Conservation (phyloP, 148 eudicot genomes). For the Nyssa sinensis region DNA sequence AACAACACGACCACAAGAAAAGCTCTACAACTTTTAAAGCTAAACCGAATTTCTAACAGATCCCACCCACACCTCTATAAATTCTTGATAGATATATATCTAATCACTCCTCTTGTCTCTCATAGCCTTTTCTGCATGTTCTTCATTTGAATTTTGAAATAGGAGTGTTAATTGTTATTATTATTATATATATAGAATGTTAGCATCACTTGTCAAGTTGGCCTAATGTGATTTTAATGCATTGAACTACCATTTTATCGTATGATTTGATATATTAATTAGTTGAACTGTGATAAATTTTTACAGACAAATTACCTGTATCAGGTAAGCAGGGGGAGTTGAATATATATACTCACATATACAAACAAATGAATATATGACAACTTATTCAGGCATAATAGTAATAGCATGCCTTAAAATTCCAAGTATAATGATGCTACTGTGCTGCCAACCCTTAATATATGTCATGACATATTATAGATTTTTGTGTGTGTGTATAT, state of each 20-base stretch:
- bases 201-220: neutral
- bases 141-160: neutral
- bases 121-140: too few relatives aligned
- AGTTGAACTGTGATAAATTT: too few relatives aligned
- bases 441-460: neutral
- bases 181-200: neutral
- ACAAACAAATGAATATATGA: too few relatives aligned
- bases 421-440: neutral
- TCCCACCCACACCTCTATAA: conserved; percentile 23
- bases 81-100: neutral
- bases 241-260: neutral
- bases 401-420: too few relatives aligned
- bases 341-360: too few relatives aligned
- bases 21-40: conserved; percentile 48
- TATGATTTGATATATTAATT: neutral
- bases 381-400: too few relatives aligned
- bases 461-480: too few relatives aligned
- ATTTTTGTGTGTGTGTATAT: too few relatives aligned
- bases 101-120: too few relatives aligned
- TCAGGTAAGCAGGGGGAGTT: too few relatives aligned
- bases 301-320: too few relatives aligned
- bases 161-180: neutral
- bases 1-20: conserved; percentile 16
- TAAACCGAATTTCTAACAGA: conserved; percentile 42
- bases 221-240: conserved; percentile 3